phyloP scores from a whole-genome alignment of 202 grass and related monocot species.

The Carex arenaria region DNA sequence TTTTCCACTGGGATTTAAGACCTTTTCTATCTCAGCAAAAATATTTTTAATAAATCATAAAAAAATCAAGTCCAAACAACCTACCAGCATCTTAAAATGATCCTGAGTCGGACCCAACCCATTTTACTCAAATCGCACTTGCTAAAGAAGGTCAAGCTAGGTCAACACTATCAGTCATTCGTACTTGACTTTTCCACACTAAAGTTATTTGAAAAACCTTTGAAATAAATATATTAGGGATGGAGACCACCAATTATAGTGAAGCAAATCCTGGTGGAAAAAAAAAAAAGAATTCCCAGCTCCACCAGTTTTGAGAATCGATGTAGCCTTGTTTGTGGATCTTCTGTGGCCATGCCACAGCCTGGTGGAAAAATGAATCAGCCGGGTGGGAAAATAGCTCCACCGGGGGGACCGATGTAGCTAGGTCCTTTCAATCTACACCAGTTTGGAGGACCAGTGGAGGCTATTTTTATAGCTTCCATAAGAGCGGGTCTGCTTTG shows the following conservation, averaged over 20 bases:
- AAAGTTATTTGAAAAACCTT: not conserved
- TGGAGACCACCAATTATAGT: conserved; percentile 73
- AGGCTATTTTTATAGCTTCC: no score
- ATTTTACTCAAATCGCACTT: not conserved
- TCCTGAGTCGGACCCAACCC: not conserved
- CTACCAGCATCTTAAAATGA: not conserved
- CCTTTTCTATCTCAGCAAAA: not conserved
- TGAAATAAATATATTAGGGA: conserved; percentile 29
- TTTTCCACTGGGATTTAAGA: not conserved
- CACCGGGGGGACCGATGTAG: no score
- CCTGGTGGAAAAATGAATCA: no score
- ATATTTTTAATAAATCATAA: not conserved
- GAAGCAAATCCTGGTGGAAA: conserved; percentile 68
- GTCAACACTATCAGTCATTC: not conserved
- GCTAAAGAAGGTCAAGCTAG: not conserved
- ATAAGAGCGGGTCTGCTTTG: no score
- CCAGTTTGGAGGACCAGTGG: no score
- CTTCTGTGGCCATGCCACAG: no score
- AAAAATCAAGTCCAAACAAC: not conserved
- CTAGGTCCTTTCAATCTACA: no score
- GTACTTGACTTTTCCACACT: not conserved
- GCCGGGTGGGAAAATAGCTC: no score
- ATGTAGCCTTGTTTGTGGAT: no score
- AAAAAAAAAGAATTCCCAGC: no score
- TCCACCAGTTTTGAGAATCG: no score